phyloP scores from a whole-genome alignment of 2,329 filamentous ascomycete species.

The Westerdykella sp. region DNA sequence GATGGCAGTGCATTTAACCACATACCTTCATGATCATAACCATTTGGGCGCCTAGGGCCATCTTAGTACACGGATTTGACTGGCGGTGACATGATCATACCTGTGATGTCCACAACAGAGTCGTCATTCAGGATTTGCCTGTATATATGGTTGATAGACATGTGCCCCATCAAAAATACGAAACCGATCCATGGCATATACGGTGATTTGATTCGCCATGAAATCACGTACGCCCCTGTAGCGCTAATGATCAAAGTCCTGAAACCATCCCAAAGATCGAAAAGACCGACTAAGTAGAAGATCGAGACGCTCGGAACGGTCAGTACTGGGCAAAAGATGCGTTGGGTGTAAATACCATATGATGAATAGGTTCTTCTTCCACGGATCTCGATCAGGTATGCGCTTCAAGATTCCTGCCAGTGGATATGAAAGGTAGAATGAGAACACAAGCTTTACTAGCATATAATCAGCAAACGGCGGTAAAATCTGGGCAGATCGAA shows the following conservation, averaged over 20 bases:
- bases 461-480: constrained; percentile 7
- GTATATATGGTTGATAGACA: constrained; percentile 82
- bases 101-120: constrained; percentile 75
- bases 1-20: neutral
- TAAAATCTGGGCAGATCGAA: too few relatives aligned
- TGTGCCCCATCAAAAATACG: constrained; percentile 88
- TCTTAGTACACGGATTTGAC: neutral
- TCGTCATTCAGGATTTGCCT: constrained; percentile 67
- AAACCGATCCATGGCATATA: constrained; percentile 99
- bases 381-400: constrained; percentile 76
- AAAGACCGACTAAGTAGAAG: constrained; percentile 91
- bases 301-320: constrained; percentile 56
- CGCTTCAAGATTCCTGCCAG: constrained; percentile 83
- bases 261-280: constrained; percentile 82
- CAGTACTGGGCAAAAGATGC: constrained; percentile 1
- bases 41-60: constrained; percentile 69
- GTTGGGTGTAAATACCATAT: constrained; percentile 54
- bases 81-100: constrained; percentile 2
- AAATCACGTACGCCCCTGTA: constrained; percentile 73
- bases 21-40: constrained; percentile 84
- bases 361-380: constrained; percentile 81
- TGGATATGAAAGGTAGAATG: constrained; percentile 87
- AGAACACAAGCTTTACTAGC: constrained; percentile 84
- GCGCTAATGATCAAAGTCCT: constrained; percentile 74
- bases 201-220: constrained; percentile 74